Evolutionary conservation across 306 rosid species (phyloP), one percentile per base, ranked within the genome.

Genomic region (Dalbergia cultrata): DNA sequence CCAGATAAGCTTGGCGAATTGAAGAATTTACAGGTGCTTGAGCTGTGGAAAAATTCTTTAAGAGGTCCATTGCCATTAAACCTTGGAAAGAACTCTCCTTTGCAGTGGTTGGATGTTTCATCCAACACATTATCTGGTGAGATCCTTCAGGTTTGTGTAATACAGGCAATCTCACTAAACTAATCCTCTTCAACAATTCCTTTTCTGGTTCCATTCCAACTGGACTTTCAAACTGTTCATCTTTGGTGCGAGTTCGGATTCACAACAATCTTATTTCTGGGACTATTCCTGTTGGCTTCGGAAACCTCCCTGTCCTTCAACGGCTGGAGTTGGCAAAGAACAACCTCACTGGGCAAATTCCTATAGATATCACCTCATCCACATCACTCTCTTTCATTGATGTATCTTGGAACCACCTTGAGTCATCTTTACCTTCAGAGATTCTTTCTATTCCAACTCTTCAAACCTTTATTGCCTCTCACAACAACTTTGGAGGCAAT

Each of bases 21-120:
- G 88, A 85, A 91, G 59, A 92, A 87, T 70, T 83, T 91, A 63
- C 82, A 82, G 81, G 87, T 86, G 26, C 94, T 89, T 85, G 93
- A 89, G 87, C 83, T 92, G 6, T 96, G 93, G 97, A 89, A 85
- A 78, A 96, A 89, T 73, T 87, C 87, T 57, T 82, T 96, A 43
- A 79, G 83, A 37, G 99, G 99, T 65, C 83, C 90, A 71, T 87
- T 96, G 78, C 98, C 97, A 4, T 33, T 0, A 52, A 88, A 84
- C 70, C 94, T 96, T 22, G 97, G 99, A 35, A 82, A 73, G 81
- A 83, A 83, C 76, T 96, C 98, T 17, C 97, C 94, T 16, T 80
- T 95, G 89, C 86, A 84, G 72, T 90, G 98, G 99, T 72, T 96
- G 22, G 98, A 93, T 34, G 94, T 92, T 74, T 96, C 98, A 3